A percentile compares a stretch with the other conserved stretches of the same genome.
Evolutionary conservation across 352 stramenopile species (phyloP).

Genomic region (Pythium monospermum): DNA sequence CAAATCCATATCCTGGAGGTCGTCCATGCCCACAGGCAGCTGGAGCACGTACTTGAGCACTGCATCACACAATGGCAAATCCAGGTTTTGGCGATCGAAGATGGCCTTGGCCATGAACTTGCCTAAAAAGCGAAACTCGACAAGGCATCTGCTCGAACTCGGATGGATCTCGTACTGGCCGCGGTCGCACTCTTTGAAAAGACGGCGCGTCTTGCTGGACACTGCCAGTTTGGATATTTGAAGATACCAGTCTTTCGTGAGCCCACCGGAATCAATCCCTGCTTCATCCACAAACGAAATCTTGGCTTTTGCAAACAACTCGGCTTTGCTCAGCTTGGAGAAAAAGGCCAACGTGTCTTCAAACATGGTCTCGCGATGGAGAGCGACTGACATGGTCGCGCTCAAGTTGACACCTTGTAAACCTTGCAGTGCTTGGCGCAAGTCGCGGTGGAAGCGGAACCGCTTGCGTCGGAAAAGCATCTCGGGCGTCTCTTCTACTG

Average conservation of each 20-base stretch:
- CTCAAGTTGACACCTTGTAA: conserved; percentile 31
- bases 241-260: conserved; percentile 90
- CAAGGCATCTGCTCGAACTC: conserved; percentile 24
- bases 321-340: conserved; percentile 31
- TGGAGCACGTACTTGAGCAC: conserved; percentile 73
- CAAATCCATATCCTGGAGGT: conserved; percentile 71
- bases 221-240: conserved; percentile 55
- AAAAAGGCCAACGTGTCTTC: conserved; percentile 64
- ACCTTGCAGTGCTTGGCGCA: conserved; percentile 28
- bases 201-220: conserved; percentile 24
- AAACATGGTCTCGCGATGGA: conserved; percentile 59
- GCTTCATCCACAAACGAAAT: conserved; percentile 79
- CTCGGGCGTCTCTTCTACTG: conserved; percentile 60
- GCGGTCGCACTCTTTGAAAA: conserved; percentile 59
- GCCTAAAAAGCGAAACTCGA: conserved; percentile 63
- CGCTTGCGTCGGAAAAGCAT: conserved; percentile 84
- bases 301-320: conserved; percentile 65
- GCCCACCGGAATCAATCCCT: conserved; percentile 83
- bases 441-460: conserved; percentile 78
- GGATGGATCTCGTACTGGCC: conserved; percentile 48
- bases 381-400: conserved; percentile 32
- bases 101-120: conserved; percentile 84
- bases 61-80: conserved; percentile 70
- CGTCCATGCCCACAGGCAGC: conserved; percentile 34
- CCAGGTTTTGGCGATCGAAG: conserved; percentile 79